Evolutionary conservation across 1,139 yeast genomes (phyloP).

Genomic region (Kurtzmaniella quercitrusa): DNA sequence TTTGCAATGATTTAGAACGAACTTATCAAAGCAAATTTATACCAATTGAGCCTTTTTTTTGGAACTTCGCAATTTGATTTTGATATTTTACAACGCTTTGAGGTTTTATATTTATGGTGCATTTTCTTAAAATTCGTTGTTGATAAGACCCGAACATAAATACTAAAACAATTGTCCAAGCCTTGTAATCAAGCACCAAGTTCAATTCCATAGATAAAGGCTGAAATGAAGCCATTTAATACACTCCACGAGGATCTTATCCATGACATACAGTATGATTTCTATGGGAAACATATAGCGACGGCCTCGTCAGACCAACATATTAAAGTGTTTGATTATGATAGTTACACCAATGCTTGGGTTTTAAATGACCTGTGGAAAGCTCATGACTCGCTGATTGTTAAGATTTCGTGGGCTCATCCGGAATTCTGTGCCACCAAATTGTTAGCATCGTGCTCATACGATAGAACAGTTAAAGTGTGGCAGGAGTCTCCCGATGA

Average conservation of each 20-base stretch:
- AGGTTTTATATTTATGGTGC: not conserved
- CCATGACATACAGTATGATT: conserved; percentile 85
- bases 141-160: not conserved
- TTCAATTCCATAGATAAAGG: too few relatives aligned
- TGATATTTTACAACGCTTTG: not conserved
- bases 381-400: conserved; percentile 89
- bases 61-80: too few relatives aligned
- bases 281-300: conserved; percentile 85
- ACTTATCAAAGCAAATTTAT: too few relatives aligned
- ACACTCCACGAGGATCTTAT: conserved; percentile 91
- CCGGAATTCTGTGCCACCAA: conserved; percentile 82
- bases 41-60: too few relatives aligned
- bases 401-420: conserved; percentile 85
- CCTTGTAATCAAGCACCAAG: too few relatives aligned
- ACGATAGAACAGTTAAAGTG: conserved; percentile 80
- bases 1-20: too few relatives aligned
- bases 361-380: conserved; percentile 82
- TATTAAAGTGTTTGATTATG: conserved; percentile 78
- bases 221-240: conserved; percentile 57
- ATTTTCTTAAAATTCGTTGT: not conserved
- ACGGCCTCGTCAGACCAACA: conserved; percentile 93
- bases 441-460: conserved; percentile 81
- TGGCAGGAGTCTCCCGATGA: conserved; percentile 92
- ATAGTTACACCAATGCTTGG: conserved; percentile 60
- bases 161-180: too few relatives aligned